Base-by-base conservation (phyloP, 129 eudicot genomes). In the Flaveria bidentis region DNA sequence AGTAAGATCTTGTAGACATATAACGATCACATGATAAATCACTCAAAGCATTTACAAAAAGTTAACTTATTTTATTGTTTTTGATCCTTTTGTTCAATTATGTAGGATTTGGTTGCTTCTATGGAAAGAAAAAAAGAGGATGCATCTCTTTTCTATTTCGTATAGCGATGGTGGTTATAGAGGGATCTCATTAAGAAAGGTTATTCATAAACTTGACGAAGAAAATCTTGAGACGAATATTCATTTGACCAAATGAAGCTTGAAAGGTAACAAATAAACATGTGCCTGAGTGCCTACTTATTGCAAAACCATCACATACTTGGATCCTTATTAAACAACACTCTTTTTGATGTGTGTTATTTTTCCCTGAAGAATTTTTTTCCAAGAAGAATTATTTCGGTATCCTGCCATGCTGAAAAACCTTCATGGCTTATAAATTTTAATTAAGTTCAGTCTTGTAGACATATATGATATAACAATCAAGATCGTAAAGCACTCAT, bases 261-360 rank as follows among this genome's bases (percentile, higher is more conserved):
- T 36, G 41, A 36, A 58, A 58, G 15, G 25, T 25, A 61, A 61
- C n/a, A 61, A 2, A 61, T 23, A 61, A 39, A 26, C 67, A 61
- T 26, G 8, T 9, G 41, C 39, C 41, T n/a, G 41, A 23, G 8
- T 4, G 67, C 42, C 41, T 42, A 61, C 42, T 61, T 12, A 47
- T 13, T 13, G 64, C 41, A 61, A 12, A 61, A 4, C 67, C 67
- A 26, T 61, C 39, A 25, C 17, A 26, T 61, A 61, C 28, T 26
- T 61, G 67, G 41, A 61, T 26, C 42, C 67, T 26, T 61, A 61
- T 61, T 39, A 26, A 61, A 25, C 33, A 57, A 13, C 67, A 61
- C 42, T 26, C 9, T 26, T 58, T 58, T 58, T 15, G 7, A 58
- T 58, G 65, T 58, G 36, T 22, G 23, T 11, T 58, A 10, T 22